Conservation (phyloP, 305 asterid genomes). For the Plantago coronopus region DNA sequence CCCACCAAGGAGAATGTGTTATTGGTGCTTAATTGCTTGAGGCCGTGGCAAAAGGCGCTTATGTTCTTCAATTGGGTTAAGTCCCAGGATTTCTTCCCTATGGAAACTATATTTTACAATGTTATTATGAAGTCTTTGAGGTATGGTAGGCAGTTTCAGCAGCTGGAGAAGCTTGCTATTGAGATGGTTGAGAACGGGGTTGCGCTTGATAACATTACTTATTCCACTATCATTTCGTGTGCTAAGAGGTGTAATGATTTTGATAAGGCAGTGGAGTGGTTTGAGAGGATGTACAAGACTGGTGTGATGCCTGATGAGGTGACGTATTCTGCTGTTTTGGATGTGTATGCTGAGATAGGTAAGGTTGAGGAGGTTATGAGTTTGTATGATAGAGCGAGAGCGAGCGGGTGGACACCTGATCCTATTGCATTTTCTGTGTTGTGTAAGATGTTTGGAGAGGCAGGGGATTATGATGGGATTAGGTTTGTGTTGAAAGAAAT, state of each 20-base stretch:
- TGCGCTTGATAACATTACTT: constrained; percentile 79
- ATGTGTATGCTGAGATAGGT: constrained; percentile 79
- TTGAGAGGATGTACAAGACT: constrained; percentile 91
- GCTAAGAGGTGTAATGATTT: constrained; percentile 86
- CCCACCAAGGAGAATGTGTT: constrained; percentile 66
- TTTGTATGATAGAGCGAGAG: constrained; percentile 84
- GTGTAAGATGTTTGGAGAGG: constrained; percentile 83
- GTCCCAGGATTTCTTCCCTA: constrained; percentile 49
- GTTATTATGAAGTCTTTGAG: constrained; percentile 85
- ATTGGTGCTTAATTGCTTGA: constrained; percentile 57
- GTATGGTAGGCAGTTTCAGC: constrained; percentile 76
- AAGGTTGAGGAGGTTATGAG: constrained; percentile 86
- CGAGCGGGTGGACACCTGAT: constrained; percentile 96
- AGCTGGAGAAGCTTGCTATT: constrained; percentile 62
- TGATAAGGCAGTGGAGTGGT: constrained; percentile 90
- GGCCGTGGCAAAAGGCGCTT: constrained; percentile 64
- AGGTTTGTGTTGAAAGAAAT: constrained; percentile 74
- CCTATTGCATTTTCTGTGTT: constrained; percentile 67
- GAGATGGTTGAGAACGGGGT: constrained; percentile 74
- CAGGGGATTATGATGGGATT: constrained; percentile 95
- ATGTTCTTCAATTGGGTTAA: constrained; percentile 77
- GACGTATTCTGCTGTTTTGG: constrained; percentile 82
- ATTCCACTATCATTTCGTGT: constrained; percentile 78
- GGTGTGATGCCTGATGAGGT: constrained; percentile 98
- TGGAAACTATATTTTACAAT: constrained; percentile 88